Conservation (phyloP, 805 yeast genomes). For the Nakazawaea wickerhamii region DNA sequence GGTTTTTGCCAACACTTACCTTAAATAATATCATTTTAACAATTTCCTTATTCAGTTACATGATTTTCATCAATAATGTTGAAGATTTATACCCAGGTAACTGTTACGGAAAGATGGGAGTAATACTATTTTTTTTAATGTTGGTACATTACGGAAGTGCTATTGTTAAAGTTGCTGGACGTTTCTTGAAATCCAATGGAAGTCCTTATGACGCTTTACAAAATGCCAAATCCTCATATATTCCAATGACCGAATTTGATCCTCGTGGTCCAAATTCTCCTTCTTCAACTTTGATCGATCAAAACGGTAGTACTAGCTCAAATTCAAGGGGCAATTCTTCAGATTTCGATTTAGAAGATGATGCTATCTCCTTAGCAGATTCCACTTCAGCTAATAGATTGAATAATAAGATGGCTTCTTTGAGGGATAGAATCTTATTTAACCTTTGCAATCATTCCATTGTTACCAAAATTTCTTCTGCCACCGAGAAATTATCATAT, state of each 20-base stretch:
- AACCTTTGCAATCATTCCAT: slow-evolving; percentile 29
- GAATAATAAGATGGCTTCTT: slow-evolving; percentile 13
- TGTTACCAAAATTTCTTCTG: slow-evolving; percentile 15
- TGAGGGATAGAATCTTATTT: slow-evolving; percentile 29
- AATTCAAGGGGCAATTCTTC: slow-evolving; percentile 1
- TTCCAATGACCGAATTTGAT: slow-evolving; percentile 24
- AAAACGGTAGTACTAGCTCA: slow-evolving; percentile 3
- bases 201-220: slow-evolving; percentile 10
- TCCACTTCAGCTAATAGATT: neutral
- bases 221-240: slow-evolving; percentile 15
- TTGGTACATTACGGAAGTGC: slow-evolving; percentile 52
- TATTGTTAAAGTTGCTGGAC: slow-evolving; percentile 25
- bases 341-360: slow-evolving; percentile 14
- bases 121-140: slow-evolving; percentile 50
- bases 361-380: slow-evolving; percentile 3
- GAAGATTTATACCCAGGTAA: slow-evolving; percentile 73
- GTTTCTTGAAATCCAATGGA: slow-evolving; percentile 6
- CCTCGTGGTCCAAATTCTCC: slow-evolving; percentile 25
- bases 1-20: slow-evolving; percentile 53
- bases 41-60: slow-evolving; percentile 48
- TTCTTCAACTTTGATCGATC: slow-evolving; percentile 26
- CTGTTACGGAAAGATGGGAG: slow-evolving; percentile 63
- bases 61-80: slow-evolving; percentile 52
- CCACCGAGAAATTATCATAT: slow-evolving; percentile 26
- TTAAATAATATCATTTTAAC: slow-evolving; percentile 42